Evolutionary conservation across 2,329 filamentous ascomycete genomes (phyloP).

Genomic region (Huntiella bhutanensis): DNA sequence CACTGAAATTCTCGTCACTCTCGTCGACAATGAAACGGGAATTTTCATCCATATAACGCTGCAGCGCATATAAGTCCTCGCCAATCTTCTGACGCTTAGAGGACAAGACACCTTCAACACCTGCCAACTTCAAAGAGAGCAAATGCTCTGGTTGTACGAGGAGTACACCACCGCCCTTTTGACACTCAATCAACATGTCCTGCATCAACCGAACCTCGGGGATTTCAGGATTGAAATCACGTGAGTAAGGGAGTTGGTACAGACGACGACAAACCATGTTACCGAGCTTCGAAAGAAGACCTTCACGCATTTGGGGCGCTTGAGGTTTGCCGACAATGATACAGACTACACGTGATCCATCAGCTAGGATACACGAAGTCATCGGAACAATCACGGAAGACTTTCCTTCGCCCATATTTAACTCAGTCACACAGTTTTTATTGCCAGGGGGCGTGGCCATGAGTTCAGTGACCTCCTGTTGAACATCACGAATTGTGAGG

Average conservation of each 20-base stretch:
- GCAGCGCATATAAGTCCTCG: constrained; percentile 19
- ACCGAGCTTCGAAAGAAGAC: constrained; percentile 34
- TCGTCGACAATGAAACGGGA: constrained; percentile 44
- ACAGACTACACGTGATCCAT: constrained; percentile 31
- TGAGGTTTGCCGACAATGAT: constrained; percentile 44
- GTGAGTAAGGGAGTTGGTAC: constrained; percentile 39
- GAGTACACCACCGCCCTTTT: constrained; percentile 31
- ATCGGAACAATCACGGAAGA: constrained; percentile 51
- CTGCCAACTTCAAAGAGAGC: constrained; percentile 44
- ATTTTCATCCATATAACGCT: constrained; percentile 25
- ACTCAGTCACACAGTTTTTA: constrained; percentile 37
- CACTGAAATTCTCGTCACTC: constrained; percentile 43
- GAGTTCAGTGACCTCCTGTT: constrained; percentile 34
- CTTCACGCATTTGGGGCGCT: constrained; percentile 39
- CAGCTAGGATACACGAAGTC: constrained; percentile 32
- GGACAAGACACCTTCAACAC: constrained; percentile 24
- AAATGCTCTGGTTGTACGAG: constrained; percentile 45
- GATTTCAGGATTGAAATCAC: constrained; percentile 21
- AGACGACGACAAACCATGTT: constrained; percentile 35
- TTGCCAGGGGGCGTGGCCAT: constrained; percentile 29
- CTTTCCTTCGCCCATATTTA: constrained; percentile 58
- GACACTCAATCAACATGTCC: constrained; percentile 22
- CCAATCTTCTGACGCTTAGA: constrained; percentile 14
- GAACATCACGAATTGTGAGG: constrained; percentile 39
- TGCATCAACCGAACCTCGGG: constrained; percentile 22